A percentile compares a stretch with the other conserved stretches of the same genome.
Evolutionary conservation across 2,329 filamentous ascomycete species (phyloP).

Genomic region (Colletotrichum spaethianum): DNA sequence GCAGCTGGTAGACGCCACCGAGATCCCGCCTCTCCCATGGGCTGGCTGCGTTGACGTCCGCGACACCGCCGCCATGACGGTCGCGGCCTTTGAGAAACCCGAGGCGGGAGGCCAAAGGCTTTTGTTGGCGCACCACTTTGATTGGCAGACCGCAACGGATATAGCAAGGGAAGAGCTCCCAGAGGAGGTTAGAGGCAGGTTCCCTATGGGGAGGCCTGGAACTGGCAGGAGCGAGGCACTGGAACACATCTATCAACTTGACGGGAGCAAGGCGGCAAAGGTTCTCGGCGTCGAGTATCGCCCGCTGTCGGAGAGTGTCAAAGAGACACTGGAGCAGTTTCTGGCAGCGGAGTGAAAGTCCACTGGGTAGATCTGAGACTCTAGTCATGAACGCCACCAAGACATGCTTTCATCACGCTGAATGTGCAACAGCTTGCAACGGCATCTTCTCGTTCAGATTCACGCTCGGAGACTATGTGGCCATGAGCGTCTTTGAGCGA

Average conservation of each 20-base stretch:
- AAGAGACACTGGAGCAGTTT: slow-evolving; percentile 51
- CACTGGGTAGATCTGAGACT: neutral
- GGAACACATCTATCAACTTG: slow-evolving; percentile 28
- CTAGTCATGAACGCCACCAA: neutral
- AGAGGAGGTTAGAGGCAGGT: neutral
- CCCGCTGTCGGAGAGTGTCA: slow-evolving; percentile 51
- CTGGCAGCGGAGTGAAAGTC: slow-evolving; percentile 44
- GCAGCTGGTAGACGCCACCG: slow-evolving; percentile 48
- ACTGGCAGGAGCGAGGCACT: neutral
- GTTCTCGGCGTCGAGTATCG: slow-evolving; percentile 50
- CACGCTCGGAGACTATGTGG: too few relatives aligned
- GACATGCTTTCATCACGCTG: too few relatives aligned
- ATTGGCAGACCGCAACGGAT: slow-evolving; percentile 6
- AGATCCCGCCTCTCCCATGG: slow-evolving; percentile 40
- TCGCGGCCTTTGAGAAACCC: neutral
- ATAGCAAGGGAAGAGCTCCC: neutral
- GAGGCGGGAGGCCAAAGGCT: slow-evolving; percentile 9
- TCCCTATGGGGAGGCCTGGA: neutral
- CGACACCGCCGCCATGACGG: slow-evolving; percentile 46
- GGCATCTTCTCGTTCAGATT: too few relatives aligned
- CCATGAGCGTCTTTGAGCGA: too few relatives aligned
- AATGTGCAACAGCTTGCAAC: too few relatives aligned
- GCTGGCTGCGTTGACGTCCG: slow-evolving; percentile 53
- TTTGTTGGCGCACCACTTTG: slow-evolving; percentile 1
- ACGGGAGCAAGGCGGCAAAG: slow-evolving; percentile 48